Evolutionary conservation across 306 rosid species (phyloP).

Genomic region (Pyrus bretschneideri): DNA sequence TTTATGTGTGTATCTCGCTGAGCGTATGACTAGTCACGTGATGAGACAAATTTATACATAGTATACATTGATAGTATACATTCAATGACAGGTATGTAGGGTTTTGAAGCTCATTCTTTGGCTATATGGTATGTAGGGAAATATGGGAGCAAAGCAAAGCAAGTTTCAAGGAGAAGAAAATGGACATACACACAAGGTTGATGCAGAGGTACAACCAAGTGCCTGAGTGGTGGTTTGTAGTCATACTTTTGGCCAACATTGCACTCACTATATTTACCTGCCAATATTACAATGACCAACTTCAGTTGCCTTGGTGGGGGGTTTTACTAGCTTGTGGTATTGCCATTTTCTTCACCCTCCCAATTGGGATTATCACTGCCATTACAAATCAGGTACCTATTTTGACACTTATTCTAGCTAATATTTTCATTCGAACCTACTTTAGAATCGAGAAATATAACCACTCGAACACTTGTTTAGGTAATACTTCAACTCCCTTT

Average conservation of each 20-base stretch:
- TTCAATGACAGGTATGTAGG: background rate
- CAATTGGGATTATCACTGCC: slow-evolving; percentile 86
- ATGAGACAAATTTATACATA: background rate
- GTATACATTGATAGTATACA: background rate
- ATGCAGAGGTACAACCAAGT: slow-evolving; percentile 73
- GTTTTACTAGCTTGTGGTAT: slow-evolving; percentile 72
- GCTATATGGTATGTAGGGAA: slow-evolving; percentile 39
- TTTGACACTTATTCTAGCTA: background rate
- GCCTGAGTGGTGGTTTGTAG: slow-evolving; percentile 88
- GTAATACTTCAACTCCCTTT: background rate
- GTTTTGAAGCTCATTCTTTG: background rate
- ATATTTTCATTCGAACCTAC: background rate
- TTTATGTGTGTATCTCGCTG: background rate
- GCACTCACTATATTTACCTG: slow-evolving; percentile 52
- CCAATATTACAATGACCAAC: slow-evolving; percentile 65
- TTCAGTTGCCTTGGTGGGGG: slow-evolving; percentile 99
- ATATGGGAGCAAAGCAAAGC: slow-evolving; percentile 79
- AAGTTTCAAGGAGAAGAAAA: slow-evolving; percentile 42
- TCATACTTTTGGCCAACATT: slow-evolving; percentile 50
- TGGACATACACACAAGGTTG: slow-evolving; percentile 75
- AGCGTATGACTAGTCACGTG: background rate
- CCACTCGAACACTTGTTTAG: background rate
- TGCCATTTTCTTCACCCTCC: slow-evolving; percentile 84
- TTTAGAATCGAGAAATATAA: background rate
- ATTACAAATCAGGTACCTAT: slow-evolving; percentile 71